phyloP scores from a whole-genome alignment of 225 moss, liverwort and hornwort genomes.

The Bryoerythrophyllum caledonicum region DNA sequence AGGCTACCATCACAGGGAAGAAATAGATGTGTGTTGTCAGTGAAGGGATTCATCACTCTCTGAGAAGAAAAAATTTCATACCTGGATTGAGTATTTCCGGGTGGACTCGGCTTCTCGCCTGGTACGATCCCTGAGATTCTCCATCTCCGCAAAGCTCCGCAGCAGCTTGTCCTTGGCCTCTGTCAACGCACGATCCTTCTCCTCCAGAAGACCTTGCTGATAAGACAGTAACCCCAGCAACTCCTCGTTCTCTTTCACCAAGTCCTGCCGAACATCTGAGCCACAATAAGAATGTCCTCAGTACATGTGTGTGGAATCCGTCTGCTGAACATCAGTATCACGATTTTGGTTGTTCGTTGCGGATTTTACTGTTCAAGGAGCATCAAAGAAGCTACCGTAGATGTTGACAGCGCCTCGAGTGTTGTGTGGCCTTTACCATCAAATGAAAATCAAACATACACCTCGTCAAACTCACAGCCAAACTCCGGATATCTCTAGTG shows the following conservation, averaged over 20 bases:
- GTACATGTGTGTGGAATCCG: background rate
- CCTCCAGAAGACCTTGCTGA: slow-evolving; percentile 54
- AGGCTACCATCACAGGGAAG: background rate
- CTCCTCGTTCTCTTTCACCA: slow-evolving; percentile 62
- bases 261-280: slow-evolving; percentile 35
- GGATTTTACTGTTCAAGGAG: no score
- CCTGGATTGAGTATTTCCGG: slow-evolving; percentile 69
- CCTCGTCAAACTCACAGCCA: no score
- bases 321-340: no score
- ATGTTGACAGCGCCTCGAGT: no score
- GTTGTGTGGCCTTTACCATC: no score
- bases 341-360: no score
- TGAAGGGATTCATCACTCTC: no score
- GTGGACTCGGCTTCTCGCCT: slow-evolving; percentile 67
- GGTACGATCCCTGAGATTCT: slow-evolving; percentile 62
- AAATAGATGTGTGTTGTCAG: no score
- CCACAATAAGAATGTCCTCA: slow-evolving; percentile 26
- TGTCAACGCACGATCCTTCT: slow-evolving; percentile 55
- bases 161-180: slow-evolving; percentile 64
- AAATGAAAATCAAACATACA: no score
- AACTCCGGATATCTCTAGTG: no score
- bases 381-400: no score
- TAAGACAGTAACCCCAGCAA: slow-evolving; percentile 56
- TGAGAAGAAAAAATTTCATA: slow-evolving; percentile 3
- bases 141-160: slow-evolving; percentile 71